These are phyloP conservation scores for Yarrowia sp. DNA, from an alignment of 805 yeast species.

Conservation along the genomic window DNA sequence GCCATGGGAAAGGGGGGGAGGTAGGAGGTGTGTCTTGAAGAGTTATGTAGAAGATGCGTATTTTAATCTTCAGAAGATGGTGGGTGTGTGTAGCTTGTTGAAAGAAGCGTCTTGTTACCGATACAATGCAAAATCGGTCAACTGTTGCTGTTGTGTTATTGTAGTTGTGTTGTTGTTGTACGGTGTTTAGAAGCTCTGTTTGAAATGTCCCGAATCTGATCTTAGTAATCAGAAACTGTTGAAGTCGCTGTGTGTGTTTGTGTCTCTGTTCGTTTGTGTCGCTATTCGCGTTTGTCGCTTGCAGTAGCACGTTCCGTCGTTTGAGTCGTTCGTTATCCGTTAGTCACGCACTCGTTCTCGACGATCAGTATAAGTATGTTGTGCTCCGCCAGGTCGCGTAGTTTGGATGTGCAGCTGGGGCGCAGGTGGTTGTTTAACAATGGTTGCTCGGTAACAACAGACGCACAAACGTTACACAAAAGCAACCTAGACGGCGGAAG, in stretches of 20 bases:
- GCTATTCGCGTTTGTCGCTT: too few relatives aligned
- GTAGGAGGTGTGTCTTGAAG: not conserved
- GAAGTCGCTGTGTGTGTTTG: not conserved
- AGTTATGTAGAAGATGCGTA: not conserved
- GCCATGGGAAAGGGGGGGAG: not conserved
- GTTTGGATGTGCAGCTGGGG: constrained; percentile 14
- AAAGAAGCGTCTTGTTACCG: too few relatives aligned
- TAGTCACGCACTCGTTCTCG: not conserved
- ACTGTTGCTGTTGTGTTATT: not conserved
- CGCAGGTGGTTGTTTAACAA: constrained; percentile 32
- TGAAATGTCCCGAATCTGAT: too few relatives aligned
- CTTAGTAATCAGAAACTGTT: too few relatives aligned
- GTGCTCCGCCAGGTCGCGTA: constrained; percentile 41
- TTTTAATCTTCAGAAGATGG: too few relatives aligned
- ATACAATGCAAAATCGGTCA: too few relatives aligned
- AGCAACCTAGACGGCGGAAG: not conserved
- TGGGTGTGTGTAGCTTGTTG: too few relatives aligned
- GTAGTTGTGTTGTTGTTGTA: not conserved
- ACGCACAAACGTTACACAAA: constrained; percentile 8
- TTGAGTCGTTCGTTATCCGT: too few relatives aligned
- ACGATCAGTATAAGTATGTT: constrained; percentile 40
- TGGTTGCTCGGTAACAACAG: constrained; percentile 53
- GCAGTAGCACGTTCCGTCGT: not conserved
- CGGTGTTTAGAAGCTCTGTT: too few relatives aligned
- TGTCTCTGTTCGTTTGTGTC: not conserved